A percentile compares a stretch with the other conserved stretches of the same genome.
phyloP scores from a whole-genome alignment of 768 basidiomycete species.

The Boletus sp. region DNA sequence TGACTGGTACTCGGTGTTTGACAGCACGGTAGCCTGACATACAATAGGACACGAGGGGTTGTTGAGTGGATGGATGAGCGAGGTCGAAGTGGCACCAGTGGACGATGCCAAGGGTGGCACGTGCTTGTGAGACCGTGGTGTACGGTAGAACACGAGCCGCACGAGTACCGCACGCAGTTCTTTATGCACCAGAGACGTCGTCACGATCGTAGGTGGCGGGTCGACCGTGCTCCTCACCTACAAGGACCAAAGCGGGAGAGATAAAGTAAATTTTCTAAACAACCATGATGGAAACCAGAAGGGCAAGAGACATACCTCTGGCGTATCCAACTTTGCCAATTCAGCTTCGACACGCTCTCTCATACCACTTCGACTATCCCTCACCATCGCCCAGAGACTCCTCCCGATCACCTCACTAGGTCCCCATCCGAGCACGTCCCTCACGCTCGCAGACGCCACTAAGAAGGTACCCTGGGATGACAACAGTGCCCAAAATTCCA shows the following conservation, averaged over 20 bases:
- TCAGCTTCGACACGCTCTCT: conserved; percentile 27
- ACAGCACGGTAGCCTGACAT: conserved; percentile 28
- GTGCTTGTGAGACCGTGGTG: conserved; percentile 18
- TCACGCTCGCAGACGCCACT: conserved; percentile 46
- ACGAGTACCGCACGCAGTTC: conserved; percentile 31
- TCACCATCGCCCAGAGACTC: conserved; percentile 39
- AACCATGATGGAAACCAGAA: background rate
- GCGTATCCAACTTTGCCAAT: conserved; percentile 19
- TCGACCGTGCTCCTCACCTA: conserved; percentile 13
- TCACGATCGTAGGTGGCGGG: conserved; percentile 18
- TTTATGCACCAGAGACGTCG: conserved; percentile 38
- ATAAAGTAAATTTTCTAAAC: background rate
- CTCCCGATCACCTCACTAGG: conserved; percentile 51
- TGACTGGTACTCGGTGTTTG: background rate
- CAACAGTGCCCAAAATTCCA: conserved; percentile 55
- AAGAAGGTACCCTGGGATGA: conserved; percentile 46
- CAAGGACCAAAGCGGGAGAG: background rate
- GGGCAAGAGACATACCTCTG: conserved; percentile 13
- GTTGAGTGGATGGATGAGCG: conserved; percentile 15
- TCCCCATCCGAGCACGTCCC: conserved; percentile 66
- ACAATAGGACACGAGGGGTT: conserved; percentile 26
- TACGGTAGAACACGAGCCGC: conserved; percentile 38
- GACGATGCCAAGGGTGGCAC: background rate
- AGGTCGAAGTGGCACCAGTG: background rate
- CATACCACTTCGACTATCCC: conserved; percentile 15